Conservation (phyloP, 495 filamentous ascomycete genomes). For the Neurospora sp. region DNA sequence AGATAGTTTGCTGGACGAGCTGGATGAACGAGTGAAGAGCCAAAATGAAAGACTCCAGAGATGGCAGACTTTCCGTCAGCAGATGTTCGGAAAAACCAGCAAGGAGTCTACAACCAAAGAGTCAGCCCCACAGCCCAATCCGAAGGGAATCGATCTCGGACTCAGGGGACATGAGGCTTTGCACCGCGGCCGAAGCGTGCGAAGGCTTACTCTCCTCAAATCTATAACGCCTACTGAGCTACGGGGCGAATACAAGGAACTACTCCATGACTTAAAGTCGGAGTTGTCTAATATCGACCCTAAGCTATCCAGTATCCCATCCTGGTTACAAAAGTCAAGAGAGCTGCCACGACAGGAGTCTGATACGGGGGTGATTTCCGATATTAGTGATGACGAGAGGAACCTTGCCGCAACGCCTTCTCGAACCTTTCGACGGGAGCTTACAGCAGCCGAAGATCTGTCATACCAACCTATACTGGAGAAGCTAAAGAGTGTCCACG, state of each 20-base stretch:
- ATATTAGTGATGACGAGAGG: constrained; percentile 36
- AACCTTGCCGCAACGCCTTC: constrained; percentile 2
- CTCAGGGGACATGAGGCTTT: constrained; percentile 38
- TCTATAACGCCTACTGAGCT: constrained; percentile 3
- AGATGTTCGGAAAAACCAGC: constrained; percentile 30
- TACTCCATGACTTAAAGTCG: constrained; percentile 30
- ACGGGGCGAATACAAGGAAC: constrained; percentile 31
- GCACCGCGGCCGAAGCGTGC: constrained; percentile 18
- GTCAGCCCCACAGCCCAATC: constrained; percentile 13
- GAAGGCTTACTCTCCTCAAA: constrained; percentile 13
- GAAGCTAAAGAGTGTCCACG: background rate
- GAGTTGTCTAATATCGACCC: constrained; percentile 26
- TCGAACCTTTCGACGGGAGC: background rate
- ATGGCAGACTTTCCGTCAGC: constrained; percentile 61
- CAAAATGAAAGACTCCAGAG: constrained; percentile 55
- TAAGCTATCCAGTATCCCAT: background rate
- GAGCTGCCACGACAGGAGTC: constrained; percentile 3
- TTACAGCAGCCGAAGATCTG: background rate
- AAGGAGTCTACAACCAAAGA: constrained; percentile 5
- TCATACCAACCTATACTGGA: background rate
- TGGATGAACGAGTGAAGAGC: constrained; percentile 48
- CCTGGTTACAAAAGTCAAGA: constrained; percentile 18
- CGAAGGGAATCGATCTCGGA: constrained; percentile 36
- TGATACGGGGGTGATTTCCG: constrained; percentile 29
- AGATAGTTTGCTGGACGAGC: constrained; percentile 45